These are phyloP conservation scores for Aspergillus oerlinghausenensis DNA, from an alignment of 2,329 filamentous ascomycete genomes.

Conservation along the genomic window DNA sequence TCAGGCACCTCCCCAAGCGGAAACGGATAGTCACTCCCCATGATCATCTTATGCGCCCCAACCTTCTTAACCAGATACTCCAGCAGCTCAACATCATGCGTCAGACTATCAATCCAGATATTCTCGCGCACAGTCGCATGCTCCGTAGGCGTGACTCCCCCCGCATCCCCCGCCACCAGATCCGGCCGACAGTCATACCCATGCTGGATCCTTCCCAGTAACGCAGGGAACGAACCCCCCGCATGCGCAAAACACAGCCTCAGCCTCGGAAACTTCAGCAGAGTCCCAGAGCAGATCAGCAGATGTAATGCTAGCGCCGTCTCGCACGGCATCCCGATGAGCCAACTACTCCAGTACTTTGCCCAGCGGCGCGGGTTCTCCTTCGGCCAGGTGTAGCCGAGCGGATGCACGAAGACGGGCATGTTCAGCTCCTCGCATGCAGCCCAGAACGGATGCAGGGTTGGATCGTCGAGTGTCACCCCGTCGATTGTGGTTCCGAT, in stretches of 20 bases:
- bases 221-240: conserved; percentile 12
- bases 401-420: conserved; percentile 17
- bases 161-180: conserved; percentile 7
- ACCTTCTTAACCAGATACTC: conserved; percentile 18
- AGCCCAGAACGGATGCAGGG: conserved; percentile 13
- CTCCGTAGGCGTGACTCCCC: conserved; percentile 5
- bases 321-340: conserved; percentile 17
- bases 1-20: conserved; percentile 17
- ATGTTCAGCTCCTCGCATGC: conserved; percentile 14
- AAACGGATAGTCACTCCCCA: conserved; percentile 21
- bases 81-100: conserved; percentile 16
- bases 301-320: conserved; percentile 15
- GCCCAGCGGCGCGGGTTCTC: conserved; percentile 16
- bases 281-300: conserved; percentile 11
- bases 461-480: conserved; percentile 5
- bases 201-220: conserved; percentile 17
- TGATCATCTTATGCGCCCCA: conserved; percentile 11
- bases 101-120: conserved; percentile 13
- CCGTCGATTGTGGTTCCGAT: conserved; percentile 14
- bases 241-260: conserved; percentile 16
- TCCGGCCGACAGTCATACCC: conserved; percentile 13
- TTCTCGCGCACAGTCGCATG: conserved; percentile 7
- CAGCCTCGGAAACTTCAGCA: conserved; percentile 12
- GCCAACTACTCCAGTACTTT: conserved; percentile 17
- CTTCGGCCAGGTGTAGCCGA: conserved; percentile 14